phyloP scores from a whole-genome alignment of 495 filamentous ascomycete species.

The Hypoxylon crocopeplum region DNA sequence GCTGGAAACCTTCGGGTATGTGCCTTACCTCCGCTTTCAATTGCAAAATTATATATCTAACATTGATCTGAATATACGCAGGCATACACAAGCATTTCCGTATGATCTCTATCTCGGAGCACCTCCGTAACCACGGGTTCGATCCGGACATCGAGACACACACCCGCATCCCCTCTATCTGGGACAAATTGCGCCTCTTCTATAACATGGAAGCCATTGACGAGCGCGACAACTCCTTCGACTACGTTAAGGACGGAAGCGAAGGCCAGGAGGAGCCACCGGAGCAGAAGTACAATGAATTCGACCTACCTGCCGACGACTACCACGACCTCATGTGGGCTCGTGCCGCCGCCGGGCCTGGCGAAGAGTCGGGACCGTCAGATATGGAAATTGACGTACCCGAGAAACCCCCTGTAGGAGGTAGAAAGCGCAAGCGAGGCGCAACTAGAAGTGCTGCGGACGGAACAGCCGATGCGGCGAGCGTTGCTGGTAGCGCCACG shows the following conservation, averaged over 20 bases:
- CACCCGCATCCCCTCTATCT: slow-evolving; percentile 88
- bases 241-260: slow-evolving; percentile 63
- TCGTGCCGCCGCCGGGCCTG: slow-evolving; percentile 65
- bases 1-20: slow-evolving; percentile 93
- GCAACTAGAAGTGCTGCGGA: no score
- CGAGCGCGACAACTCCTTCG: slow-evolving; percentile 75
- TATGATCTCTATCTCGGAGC: slow-evolving; percentile 86
- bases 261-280: slow-evolving; percentile 57
- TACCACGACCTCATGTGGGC: slow-evolving; percentile 79
- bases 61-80: slow-evolving; percentile 47
- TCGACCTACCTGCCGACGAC: slow-evolving; percentile 77
- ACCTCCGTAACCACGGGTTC: slow-evolving; percentile 86
- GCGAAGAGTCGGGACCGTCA: slow-evolving; percentile 60
- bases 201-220: slow-evolving; percentile 91
- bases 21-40: slow-evolving; percentile 16
- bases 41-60: no score
- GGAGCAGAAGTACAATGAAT: slow-evolving; percentile 67
- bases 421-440: slow-evolving; percentile 62
- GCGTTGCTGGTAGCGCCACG: slow-evolving; percentile 39
- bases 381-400: slow-evolving; percentile 53
- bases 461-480: slow-evolving; percentile 33
- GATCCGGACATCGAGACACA: slow-evolving; percentile 71
- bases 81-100: slow-evolving; percentile 98
- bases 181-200: slow-evolving; percentile 81
- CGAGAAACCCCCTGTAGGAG: slow-evolving; percentile 46